Evolutionary conservation across 2,329 filamentous ascomycete genomes (phyloP).

Genomic region (Coniochaeta sp.): DNA sequence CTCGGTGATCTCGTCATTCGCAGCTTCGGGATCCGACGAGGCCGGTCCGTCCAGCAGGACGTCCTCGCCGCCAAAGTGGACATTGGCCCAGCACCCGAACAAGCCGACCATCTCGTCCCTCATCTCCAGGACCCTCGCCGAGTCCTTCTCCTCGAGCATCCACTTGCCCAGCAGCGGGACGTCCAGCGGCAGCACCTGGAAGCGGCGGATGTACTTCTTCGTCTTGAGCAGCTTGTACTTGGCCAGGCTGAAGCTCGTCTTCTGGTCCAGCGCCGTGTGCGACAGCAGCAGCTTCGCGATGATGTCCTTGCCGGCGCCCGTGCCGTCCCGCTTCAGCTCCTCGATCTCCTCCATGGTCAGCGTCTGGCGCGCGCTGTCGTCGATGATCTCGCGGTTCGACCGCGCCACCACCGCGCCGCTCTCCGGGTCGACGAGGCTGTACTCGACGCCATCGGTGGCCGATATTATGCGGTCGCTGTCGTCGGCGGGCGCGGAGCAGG

Average conservation of each 20-base stretch:
- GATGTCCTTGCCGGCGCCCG: conserved; percentile 76
- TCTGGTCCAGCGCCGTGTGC: conserved; percentile 85
- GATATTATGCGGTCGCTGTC: conserved; percentile 34
- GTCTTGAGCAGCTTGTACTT: conserved; percentile 95
- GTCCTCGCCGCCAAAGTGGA: conserved; percentile 58
- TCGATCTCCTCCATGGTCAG: conserved; percentile 71
- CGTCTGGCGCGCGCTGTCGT: conserved; percentile 63
- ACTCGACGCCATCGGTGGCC: conserved; percentile 33
- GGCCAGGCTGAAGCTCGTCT: conserved; percentile 85
- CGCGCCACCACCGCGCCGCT: conserved; percentile 43
- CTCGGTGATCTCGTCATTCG: background rate
- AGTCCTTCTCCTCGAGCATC: conserved; percentile 73
- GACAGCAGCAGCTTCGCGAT: conserved; percentile 90
- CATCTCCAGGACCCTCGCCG: conserved; percentile 75
- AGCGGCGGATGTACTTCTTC: conserved; percentile 85
- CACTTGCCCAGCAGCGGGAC: conserved; percentile 69
- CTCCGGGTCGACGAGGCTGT: conserved; percentile 35
- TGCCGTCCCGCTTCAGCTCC: conserved; percentile 64
- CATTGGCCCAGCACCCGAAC: conserved; percentile 82
- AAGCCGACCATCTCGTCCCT: conserved; percentile 77
- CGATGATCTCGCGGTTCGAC: conserved; percentile 52
- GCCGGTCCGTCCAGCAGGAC: conserved; percentile 15
- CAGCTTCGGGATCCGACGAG: conserved; percentile 2
- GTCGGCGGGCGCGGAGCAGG: conserved; percentile 25
- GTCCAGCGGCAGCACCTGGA: conserved; percentile 79